A percentile compares a stretch with the other conserved stretches of the same genome.
Evolutionary conservation across 1,284 basidiomycete species (phyloP).

Genomic region (Xerocomus cyaneibrunnescens): DNA sequence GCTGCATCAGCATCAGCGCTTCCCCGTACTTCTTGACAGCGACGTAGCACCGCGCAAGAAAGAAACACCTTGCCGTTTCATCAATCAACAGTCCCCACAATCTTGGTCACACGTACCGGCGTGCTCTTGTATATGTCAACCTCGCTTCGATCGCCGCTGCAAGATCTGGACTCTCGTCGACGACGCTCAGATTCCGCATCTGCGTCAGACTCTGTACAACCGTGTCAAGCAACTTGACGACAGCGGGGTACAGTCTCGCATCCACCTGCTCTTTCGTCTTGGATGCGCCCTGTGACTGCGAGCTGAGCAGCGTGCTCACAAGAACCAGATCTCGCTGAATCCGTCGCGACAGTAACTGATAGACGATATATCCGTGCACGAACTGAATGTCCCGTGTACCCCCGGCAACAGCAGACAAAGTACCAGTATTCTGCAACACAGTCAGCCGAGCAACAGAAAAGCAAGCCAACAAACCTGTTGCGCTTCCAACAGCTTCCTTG

Average conservation of each 20-base stretch:
- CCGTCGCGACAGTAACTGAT: conserved; percentile 81
- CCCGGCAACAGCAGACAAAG: conserved; percentile 31
- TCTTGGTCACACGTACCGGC: conserved; percentile 48
- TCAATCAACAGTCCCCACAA: neutral
- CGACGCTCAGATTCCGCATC: conserved; percentile 78
- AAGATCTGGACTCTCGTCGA: conserved; percentile 85
- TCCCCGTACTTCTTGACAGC: conserved; percentile 70
- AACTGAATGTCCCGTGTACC: conserved; percentile 74
- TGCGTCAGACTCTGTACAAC: conserved; percentile 81
- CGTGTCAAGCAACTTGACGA: conserved; percentile 87
- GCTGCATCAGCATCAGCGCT: conserved; percentile 65
- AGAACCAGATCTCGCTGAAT: conserved; percentile 89
- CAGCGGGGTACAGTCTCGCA: conserved; percentile 70
- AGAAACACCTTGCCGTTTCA: conserved; percentile 52
- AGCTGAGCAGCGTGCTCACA: conserved; percentile 58
- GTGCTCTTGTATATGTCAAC: conserved; percentile 71
- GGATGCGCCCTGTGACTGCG: conserved; percentile 36
- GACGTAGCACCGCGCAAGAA: conserved; percentile 69
- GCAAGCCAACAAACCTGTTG: conserved; percentile 59
- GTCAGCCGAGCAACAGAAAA: conserved; percentile 5
- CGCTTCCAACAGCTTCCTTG: conserved; percentile 74
- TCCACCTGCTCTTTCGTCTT: conserved; percentile 57
- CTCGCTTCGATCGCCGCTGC: conserved; percentile 75
- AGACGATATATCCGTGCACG: conserved; percentile 83
- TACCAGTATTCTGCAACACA: conserved; percentile 19